These are phyloP conservation scores for Spongospora subterranea DNA, from an alignment of 208 protist genomes.

Conservation along the genomic window DNA sequence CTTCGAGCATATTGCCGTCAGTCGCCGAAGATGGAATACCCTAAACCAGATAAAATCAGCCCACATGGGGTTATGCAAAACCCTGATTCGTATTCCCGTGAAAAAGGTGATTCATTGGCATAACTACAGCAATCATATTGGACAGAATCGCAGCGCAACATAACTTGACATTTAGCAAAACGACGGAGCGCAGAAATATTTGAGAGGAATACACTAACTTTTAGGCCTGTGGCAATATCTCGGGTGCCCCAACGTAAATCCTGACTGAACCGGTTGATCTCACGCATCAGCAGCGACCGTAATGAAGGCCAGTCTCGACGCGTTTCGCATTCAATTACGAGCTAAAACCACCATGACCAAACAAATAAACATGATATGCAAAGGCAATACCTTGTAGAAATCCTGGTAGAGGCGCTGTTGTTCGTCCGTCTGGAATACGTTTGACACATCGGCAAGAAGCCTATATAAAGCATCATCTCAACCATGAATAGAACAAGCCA, in stretches of 20 bases:
- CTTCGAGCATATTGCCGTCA: conserved; percentile 77
- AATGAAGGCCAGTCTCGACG: conserved; percentile 13
- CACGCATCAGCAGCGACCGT: conserved; percentile 22
- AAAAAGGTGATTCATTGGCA: no score
- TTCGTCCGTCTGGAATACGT: conserved; percentile 51
- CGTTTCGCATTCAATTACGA: neutral
- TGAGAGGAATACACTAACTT: conserved; percentile 7
- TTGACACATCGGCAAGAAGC: conserved; percentile 47
- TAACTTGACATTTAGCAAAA: no score
- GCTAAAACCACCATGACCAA: conserved; percentile 3
- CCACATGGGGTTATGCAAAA: no score
- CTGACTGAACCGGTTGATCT: conserved; percentile 42
- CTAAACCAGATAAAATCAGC: conserved; percentile 56
- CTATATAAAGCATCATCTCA: neutral
- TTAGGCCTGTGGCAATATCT: neutral
- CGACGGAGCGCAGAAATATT: no score
- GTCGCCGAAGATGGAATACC: conserved; percentile 63
- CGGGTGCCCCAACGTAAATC: conserved; percentile 16
- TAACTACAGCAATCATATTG: conserved; percentile 60
- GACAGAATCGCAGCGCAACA: no score
- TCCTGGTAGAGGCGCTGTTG: conserved; percentile 70
- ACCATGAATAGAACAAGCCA: neutral
- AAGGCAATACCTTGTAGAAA: conserved; percentile 70
- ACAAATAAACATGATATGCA: neutral
- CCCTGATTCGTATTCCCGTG: no score